Evolutionary conservation across 768 basidiomycete species (phyloP).

Genomic region (Tubosaeta sp.): DNA sequence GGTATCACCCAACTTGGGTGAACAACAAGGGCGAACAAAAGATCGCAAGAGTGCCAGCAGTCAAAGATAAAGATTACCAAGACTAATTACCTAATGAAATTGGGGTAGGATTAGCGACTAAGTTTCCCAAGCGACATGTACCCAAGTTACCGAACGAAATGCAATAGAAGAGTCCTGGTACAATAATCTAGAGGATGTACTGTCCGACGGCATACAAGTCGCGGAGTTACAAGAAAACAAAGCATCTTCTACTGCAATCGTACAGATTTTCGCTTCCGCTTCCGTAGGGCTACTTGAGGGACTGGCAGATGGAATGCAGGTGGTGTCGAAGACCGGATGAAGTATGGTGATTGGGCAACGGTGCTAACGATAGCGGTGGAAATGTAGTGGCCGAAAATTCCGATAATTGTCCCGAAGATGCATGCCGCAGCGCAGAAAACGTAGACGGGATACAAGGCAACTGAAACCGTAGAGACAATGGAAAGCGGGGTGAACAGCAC

Average conservation of each 20-base stretch:
- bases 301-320: neutral
- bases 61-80: no score
- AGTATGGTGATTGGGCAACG: conserved; percentile 13
- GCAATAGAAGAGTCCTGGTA: neutral
- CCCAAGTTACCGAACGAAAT: neutral
- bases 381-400: conserved; percentile 34
- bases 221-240: neutral
- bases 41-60: no score
- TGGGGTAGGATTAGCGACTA: no score
- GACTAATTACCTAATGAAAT: no score
- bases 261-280: conserved; percentile 20
- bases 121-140: neutral
- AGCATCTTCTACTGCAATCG: conserved; percentile 18
- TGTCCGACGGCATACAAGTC: neutral
- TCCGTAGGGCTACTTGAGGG: conserved; percentile 16
- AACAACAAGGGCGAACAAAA: conserved; percentile 7
- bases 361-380: conserved; percentile 8
- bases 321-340: conserved; percentile 3
- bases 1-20: conserved; percentile 1
- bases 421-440: conserved; percentile 54
- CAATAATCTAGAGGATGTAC: neutral
- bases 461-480: conserved; percentile 35
- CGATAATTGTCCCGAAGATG: conserved; percentile 45
- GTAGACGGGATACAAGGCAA: conserved; percentile 51
- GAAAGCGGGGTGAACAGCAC: conserved; percentile 45